Percentiles rank a stretch among this genome's conserved stretches.
Conservation (phyloP, 192 early-diverging fungal genomes). For the Glomus cerebriforme region DNA sequence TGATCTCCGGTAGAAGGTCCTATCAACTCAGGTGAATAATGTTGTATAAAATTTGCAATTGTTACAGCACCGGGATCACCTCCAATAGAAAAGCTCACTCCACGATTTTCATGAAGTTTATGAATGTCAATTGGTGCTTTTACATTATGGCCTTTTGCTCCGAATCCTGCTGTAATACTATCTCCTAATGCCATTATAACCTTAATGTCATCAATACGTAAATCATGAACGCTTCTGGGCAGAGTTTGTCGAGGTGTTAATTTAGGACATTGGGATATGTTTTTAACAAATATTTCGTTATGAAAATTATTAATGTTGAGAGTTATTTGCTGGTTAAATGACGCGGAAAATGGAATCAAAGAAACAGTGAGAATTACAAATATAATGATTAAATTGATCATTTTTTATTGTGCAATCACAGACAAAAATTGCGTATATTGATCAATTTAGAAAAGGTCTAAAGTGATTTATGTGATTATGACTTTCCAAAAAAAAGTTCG, state of each 20-base stretch:
- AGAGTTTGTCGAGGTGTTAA: slow-evolving; percentile 40
- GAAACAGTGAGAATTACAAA: neutral
- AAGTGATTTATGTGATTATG: no score
- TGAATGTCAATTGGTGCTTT: slow-evolving; percentile 26
- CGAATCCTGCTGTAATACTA: slow-evolving; percentile 60
- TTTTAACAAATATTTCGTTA: neutral
- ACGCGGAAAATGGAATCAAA: neutral
- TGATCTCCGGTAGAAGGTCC: slow-evolving; percentile 51
- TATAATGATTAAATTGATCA: neutral
- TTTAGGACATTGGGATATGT: slow-evolving; percentile 42
- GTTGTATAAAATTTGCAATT: slow-evolving; percentile 48
- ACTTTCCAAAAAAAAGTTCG: no score
- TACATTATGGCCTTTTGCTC: slow-evolving; percentile 38
- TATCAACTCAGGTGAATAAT: slow-evolving; percentile 40
- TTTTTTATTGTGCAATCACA: neutral
- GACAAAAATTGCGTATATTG: no score
- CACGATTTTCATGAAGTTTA: slow-evolving; percentile 49
- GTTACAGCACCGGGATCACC: slow-evolving; percentile 47
- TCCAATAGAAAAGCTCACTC: slow-evolving; percentile 53
- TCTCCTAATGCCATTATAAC: slow-evolving; percentile 59
- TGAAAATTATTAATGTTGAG: neutral
- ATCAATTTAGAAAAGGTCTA: no score
- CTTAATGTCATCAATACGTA: slow-evolving; percentile 57
- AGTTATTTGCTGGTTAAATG: neutral
- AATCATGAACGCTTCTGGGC: slow-evolving; percentile 49